Evolutionary conservation across 2,329 filamentous ascomycete species (phyloP).

Genomic region (Epichloe typhina): DNA sequence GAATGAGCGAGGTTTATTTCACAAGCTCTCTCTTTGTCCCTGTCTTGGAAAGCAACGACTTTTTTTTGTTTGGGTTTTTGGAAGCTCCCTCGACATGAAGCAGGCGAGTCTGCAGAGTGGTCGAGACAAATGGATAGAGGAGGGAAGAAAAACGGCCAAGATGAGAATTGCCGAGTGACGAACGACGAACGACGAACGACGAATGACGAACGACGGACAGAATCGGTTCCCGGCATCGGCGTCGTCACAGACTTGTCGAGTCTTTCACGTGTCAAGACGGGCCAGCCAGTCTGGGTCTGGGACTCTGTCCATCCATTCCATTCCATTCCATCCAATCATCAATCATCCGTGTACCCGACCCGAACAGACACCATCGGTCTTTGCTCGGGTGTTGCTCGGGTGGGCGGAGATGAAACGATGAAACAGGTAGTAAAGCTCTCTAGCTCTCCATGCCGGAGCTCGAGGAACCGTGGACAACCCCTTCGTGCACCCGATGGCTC

Average conservation of each 20-base stretch:
- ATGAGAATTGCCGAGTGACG: not conserved
- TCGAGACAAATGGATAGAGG: not conserved
- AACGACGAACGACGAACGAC: not conserved
- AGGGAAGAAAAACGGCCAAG: not conserved
- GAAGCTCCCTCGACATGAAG: not conserved
- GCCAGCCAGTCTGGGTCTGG: slow-evolving; percentile 4
- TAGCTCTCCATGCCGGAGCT: no score
- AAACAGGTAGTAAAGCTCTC: not conserved
- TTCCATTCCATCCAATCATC: no score
- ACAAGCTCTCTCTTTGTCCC: not conserved
- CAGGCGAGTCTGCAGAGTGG: not conserved
- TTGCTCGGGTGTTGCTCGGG: slow-evolving; percentile 22
- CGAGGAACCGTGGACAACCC: no score
- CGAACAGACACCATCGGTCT: slow-evolving; percentile 16
- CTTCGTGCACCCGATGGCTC: not conserved
- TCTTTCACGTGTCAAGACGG: slow-evolving; percentile 22
- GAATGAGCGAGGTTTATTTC: not conserved
- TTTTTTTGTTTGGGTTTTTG: not conserved
- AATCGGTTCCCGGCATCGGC: not conserved
- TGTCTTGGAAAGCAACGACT: not conserved
- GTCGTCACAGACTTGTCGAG: slow-evolving; percentile 4
- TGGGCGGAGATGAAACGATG: slow-evolving; percentile 14
- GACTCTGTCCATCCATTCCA: not conserved
- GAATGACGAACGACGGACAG: not conserved
- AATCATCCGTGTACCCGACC: no score